A percentile compares a stretch with the other conserved stretches of the same genome.
Evolutionary conservation across 164 flowering plant genomes (phyloP).

Genomic region (Annona squamosa): DNA sequence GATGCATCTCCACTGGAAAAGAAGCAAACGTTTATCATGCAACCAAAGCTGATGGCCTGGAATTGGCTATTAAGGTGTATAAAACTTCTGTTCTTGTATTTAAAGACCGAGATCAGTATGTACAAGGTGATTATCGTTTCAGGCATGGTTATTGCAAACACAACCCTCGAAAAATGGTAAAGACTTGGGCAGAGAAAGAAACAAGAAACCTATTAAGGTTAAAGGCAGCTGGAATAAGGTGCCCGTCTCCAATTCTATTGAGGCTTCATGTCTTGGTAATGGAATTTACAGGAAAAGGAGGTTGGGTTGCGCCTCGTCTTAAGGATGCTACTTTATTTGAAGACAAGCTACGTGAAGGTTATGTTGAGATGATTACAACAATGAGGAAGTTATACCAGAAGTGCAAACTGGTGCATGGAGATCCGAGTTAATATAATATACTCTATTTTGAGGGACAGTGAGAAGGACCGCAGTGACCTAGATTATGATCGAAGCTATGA

Average conservation of each 20-base stretch:
- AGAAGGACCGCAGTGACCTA: too few relatives aligned
- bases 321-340: constrained; percentile 87
- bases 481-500: too few relatives aligned
- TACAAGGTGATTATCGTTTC: constrained; percentile 95
- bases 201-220: constrained; percentile 92
- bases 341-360: constrained; percentile 87
- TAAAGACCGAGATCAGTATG: constrained; percentile 95
- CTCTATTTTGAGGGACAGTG: constrained; percentile 95
- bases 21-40: constrained; percentile 99
- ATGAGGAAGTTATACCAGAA: constrained; percentile 90
- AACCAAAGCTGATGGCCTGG: constrained; percentile 76
- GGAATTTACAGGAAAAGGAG: constrained; percentile 99
- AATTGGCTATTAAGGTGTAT: constrained; percentile 88
- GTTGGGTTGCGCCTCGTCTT: too few relatives aligned
- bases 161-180: constrained; percentile 97
- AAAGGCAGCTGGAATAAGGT: constrained; percentile 86
- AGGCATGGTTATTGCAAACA: constrained; percentile 92
- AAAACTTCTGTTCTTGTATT: constrained; percentile 93
- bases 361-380: constrained; percentile 75
- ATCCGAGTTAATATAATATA: constrained; percentile 94
- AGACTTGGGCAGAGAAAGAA: constrained; percentile 99
- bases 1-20: constrained; percentile 99
- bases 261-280: constrained; percentile 94
- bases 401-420: constrained; percentile 98
- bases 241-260: constrained; percentile 69